Conservation (phyloP, 1,139 yeast genomes). For the Taphrina wiesneri region DNA sequence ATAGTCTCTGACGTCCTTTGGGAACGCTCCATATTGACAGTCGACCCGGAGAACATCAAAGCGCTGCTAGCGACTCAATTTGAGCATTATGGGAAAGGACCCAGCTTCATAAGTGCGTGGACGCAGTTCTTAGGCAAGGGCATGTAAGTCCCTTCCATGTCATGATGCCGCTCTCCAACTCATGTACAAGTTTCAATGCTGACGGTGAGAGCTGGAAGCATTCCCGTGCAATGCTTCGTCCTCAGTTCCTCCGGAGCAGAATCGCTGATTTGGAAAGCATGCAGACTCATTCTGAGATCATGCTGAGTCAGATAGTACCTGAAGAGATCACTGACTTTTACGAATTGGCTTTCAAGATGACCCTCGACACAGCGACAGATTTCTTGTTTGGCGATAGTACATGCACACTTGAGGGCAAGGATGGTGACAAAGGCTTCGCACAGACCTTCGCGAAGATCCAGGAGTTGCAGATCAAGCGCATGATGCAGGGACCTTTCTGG, state of each 20-base stretch:
- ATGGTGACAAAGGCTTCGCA: constrained; percentile 50
- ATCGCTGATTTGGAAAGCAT: constrained; percentile 54
- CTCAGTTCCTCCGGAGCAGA: constrained; percentile 61
- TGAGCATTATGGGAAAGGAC: constrained; percentile 57
- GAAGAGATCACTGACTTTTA: constrained; percentile 53
- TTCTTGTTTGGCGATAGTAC: constrained; percentile 61
- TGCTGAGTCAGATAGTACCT: constrained; percentile 47
- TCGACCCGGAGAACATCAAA: constrained; percentile 39
- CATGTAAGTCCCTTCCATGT: constrained; percentile 42
- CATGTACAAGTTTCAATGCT: constrained; percentile 49
- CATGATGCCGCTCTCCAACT: not conserved
- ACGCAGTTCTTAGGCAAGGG: constrained; percentile 54
- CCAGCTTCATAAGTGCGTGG: constrained; percentile 43
- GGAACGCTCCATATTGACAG: constrained; percentile 15
- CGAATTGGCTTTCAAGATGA: constrained; percentile 53
- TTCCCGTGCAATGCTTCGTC: constrained; percentile 59
- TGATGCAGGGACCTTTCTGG: constrained; percentile 49
- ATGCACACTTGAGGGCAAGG: constrained; percentile 45
- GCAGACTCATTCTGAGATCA: constrained; percentile 53
- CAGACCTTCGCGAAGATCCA: constrained; percentile 52
- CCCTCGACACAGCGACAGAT: constrained; percentile 62
- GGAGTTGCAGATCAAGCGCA: constrained; percentile 48
- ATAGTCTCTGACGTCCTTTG: constrained; percentile 15
- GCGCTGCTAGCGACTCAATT: constrained; percentile 49
- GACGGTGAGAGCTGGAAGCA: constrained; percentile 62